Evolutionary conservation across 2,329 filamentous ascomycete species (phyloP).

Genomic region (Sphaceloma murrayae): DNA sequence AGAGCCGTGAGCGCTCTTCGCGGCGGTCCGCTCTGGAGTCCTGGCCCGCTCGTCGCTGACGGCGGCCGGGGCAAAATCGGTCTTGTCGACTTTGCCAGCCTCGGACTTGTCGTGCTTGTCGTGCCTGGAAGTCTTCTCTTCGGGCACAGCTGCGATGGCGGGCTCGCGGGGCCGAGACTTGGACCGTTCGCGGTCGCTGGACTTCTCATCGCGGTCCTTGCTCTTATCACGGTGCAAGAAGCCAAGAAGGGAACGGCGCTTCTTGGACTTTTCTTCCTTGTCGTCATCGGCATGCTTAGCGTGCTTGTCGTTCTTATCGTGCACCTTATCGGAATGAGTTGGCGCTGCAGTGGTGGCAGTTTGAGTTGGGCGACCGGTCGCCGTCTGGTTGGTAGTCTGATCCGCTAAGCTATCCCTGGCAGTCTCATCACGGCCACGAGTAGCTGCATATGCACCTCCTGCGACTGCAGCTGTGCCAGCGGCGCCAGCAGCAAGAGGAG

Average conservation of each 20-base stretch:
- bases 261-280: conserved; percentile 18
- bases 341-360: not conserved
- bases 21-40: conserved; percentile 3
- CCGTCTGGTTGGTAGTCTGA: not conserved
- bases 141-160: not conserved
- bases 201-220: conserved; percentile 23
- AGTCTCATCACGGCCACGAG: conserved; percentile 10
- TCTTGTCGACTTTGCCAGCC: conserved; percentile 4
- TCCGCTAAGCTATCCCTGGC: not conserved
- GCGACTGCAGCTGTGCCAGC: conserved; percentile 2
- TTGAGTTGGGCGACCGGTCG: not conserved
- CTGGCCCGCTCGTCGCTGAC: not conserved
- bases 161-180: conserved; percentile 6
- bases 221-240: conserved; percentile 36
- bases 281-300: conserved; percentile 17
- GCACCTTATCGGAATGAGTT: conserved; percentile 3
- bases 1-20: not conserved
- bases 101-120: no score
- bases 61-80: not conserved
- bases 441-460: conserved; percentile 14
- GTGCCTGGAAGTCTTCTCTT: conserved; percentile 21
- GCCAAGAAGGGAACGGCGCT: conserved; percentile 26
- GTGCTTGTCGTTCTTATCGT: conserved; percentile 17
- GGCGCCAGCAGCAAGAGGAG: conserved; percentile 11
- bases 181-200: conserved; percentile 5